These are phyloP conservation scores for Aquilaria agallochum DNA, from an alignment of 441 rosid genomes.

Conservation along the genomic window DNA sequence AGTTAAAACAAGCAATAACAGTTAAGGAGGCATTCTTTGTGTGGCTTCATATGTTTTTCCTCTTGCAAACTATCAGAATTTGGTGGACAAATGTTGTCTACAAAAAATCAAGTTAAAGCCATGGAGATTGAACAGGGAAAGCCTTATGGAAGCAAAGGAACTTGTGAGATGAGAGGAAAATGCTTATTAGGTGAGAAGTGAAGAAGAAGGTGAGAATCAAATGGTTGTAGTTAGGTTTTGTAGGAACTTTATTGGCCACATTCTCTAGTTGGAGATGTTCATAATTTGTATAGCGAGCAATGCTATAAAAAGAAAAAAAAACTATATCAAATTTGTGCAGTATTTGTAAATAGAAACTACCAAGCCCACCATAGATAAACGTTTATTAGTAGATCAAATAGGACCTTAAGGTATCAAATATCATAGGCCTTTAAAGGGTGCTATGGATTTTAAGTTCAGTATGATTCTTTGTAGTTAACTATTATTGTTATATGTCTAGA, in stretches of 20 bases:
- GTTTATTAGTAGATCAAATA: too few relatives aligned
- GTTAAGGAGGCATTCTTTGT: conserved; percentile 34
- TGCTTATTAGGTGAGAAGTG: conserved; percentile 17
- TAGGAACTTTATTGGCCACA: conserved; percentile 24
- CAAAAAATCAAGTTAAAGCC: conserved; percentile 13
- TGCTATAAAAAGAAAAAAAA: too few relatives aligned
- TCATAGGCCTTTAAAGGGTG: too few relatives aligned
- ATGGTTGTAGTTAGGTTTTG: conserved; percentile 21
- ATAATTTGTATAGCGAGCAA: too few relatives aligned
- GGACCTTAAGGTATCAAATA: too few relatives aligned
- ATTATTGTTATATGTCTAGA: too few relatives aligned
- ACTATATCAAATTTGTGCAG: too few relatives aligned
- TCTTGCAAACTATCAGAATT: conserved; percentile 4
- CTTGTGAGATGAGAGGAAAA: conserved; percentile 23
- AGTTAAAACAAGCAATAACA: conserved; percentile 31
- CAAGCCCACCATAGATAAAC: too few relatives aligned
- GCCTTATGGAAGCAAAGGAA: conserved; percentile 25
- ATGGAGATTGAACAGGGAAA: conserved; percentile 18
- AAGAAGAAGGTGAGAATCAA: conserved; percentile 21
- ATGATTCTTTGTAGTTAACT: too few relatives aligned
- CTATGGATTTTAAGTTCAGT: too few relatives aligned
- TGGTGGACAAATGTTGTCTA: background rate
- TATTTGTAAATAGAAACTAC: too few relatives aligned
- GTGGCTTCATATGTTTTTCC: conserved; percentile 27
- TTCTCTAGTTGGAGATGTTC: conserved; percentile 28